These are phyloP conservation scores for Pleurotus djamor DNA, from an alignment of 768 basidiomycete genomes.

Conservation along the genomic window DNA sequence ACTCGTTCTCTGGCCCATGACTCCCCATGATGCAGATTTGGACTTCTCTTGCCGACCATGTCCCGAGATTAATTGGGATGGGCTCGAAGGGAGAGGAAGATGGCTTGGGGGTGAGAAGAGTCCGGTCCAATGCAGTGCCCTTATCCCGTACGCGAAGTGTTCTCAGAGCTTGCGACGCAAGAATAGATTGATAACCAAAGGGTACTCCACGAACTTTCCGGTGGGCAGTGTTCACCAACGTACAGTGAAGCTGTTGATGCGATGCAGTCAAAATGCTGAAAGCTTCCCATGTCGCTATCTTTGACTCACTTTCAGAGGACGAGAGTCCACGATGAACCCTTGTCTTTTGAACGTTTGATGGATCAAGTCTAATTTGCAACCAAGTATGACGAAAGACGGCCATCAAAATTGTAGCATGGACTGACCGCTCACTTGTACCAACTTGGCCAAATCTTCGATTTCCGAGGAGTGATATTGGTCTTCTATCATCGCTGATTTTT, in stretches of 20 bases:
- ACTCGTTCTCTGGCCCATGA: constrained; percentile 59
- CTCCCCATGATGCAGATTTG: constrained; percentile 76
- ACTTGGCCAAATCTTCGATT: background rate
- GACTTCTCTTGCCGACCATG: constrained; percentile 51
- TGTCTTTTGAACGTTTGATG: constrained; percentile 33
- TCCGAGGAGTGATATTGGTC: background rate
- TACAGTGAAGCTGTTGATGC: constrained; percentile 41
- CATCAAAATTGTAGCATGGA: background rate
- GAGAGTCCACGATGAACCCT: constrained; percentile 41
- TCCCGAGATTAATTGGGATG: constrained; percentile 46
- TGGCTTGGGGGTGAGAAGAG: background rate
- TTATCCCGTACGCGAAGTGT: background rate
- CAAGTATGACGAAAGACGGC: background rate
- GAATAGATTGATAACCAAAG: constrained; percentile 38
- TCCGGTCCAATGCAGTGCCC: background rate
- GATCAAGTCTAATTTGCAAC: constrained; percentile 33
- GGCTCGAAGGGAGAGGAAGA: constrained; percentile 2
- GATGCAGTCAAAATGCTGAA: background rate
- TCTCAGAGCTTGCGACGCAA: constrained; percentile 16
- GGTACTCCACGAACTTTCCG: constrained; percentile 32
- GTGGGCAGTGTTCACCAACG: constrained; percentile 45
- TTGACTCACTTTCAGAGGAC: constrained; percentile 47
- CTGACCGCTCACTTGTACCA: background rate
- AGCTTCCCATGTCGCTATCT: background rate
- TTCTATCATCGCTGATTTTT: background rate